phyloP scores from a whole-genome alignment of 192 early-diverging fungal species.

The Piromyces finnis region DNA sequence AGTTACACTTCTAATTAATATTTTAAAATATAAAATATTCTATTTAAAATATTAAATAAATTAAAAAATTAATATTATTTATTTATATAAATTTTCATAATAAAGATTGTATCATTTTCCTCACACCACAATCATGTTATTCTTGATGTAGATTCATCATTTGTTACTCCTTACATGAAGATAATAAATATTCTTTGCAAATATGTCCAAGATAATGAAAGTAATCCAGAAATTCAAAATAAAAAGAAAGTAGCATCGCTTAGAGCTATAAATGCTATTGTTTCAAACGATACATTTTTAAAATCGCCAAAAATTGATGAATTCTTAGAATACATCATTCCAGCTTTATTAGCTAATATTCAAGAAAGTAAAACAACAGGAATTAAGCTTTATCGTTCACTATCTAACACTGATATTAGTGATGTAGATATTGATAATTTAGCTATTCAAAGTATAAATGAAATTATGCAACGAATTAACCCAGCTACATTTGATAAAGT shows the following conservation, averaged over 20 bases:
- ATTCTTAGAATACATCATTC: constrained; percentile 11
- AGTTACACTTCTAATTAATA: background rate
- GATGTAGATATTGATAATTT: background rate
- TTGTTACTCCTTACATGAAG: constrained; percentile 1
- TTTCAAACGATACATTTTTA: constrained; percentile 8
- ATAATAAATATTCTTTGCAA: constrained; percentile 2
- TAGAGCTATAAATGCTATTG: constrained; percentile 15
- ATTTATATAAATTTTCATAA: too few relatives aligned
- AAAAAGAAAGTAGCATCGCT: constrained; percentile 15
- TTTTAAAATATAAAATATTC: constrained; percentile 11
- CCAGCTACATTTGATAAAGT: background rate
- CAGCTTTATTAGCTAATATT: constrained; percentile 16
- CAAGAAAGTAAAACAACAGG: constrained; percentile 1
- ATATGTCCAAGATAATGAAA: constrained; percentile 14
- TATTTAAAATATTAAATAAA: constrained; percentile 10
- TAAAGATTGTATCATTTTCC: background rate
- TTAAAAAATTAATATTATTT: too few relatives aligned
- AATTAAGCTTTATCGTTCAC: background rate
- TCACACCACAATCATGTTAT: background rate
- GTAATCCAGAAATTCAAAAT: background rate
- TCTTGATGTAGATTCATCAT: background rate
- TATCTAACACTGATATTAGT: background rate
- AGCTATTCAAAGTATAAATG: background rate
- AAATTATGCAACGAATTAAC: background rate
- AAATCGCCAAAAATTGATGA: constrained; percentile 2